Evolutionary conservation across 2,329 filamentous ascomycete genomes (phyloP).

Genomic region (Aspergillus puulaauensis): DNA sequence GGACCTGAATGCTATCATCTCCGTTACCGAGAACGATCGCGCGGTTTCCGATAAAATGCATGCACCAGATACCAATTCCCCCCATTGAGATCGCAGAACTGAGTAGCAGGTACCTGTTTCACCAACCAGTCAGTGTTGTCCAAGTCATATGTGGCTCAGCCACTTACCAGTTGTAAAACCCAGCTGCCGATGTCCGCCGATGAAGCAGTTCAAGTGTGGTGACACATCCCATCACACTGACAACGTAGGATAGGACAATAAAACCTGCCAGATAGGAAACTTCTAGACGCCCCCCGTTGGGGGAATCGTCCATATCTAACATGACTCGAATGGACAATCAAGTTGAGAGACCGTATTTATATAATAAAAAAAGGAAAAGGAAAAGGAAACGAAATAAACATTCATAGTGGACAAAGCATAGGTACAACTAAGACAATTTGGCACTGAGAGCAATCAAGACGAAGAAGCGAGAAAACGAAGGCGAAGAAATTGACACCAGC

Average conservation of each 20-base stretch:
- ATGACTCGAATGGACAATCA: slow-evolving; percentile 16
- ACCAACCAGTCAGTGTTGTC: background rate
- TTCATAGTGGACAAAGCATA: slow-evolving; percentile 2
- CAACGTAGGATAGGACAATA: slow-evolving; percentile 65
- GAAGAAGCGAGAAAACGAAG: background rate
- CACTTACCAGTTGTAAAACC: slow-evolving; percentile 66
- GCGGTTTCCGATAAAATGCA: slow-evolving; percentile 83
- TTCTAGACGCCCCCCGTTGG: slow-evolving; percentile 9
- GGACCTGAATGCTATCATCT: slow-evolving; percentile 63
- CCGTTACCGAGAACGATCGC: slow-evolving; percentile 71
- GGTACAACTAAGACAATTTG: background rate
- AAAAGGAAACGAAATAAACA: background rate
- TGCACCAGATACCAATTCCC: slow-evolving; percentile 71
- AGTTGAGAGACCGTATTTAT: no score
- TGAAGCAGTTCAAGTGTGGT: slow-evolving; percentile 83
- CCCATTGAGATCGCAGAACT: slow-evolving; percentile 70
- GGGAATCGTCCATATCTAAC: slow-evolving; percentile 13
- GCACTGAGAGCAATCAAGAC: background rate
- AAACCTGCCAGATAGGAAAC: slow-evolving; percentile 56
- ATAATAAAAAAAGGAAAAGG: background rate
- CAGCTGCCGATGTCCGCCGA: slow-evolving; percentile 67
- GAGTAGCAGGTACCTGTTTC: slow-evolving; percentile 59
- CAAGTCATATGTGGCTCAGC: background rate
- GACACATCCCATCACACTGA: slow-evolving; percentile 72
- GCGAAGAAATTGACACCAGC: background rate